These are phyloP conservation scores for Leccinum boreale DNA, from an alignment of 768 basidiomycete genomes.

Conservation along the genomic window DNA sequence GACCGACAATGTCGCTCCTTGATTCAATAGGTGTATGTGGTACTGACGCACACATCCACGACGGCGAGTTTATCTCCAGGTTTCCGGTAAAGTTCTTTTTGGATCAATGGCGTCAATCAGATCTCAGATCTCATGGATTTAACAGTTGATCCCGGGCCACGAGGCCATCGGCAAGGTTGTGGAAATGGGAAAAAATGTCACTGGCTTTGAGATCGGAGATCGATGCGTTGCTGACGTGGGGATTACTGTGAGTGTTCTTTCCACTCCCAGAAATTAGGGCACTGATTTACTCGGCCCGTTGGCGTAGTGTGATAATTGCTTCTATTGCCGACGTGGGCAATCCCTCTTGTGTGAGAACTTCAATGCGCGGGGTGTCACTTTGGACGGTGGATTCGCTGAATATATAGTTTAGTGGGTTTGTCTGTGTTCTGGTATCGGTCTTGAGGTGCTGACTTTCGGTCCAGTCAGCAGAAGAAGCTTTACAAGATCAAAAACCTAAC, in stretches of 20 bases:
- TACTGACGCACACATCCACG: slow-evolving; percentile 63
- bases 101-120: slow-evolving; percentile 19
- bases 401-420: slow-evolving; percentile 74
- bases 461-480: slow-evolving; percentile 66
- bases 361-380: slow-evolving; percentile 72
- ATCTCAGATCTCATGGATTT: slow-evolving; percentile 7
- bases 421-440: background rate
- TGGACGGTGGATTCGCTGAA: slow-evolving; percentile 86
- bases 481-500: slow-evolving; percentile 87
- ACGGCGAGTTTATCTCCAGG: slow-evolving; percentile 63
- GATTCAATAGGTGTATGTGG: slow-evolving; percentile 48
- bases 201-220: slow-evolving; percentile 73
- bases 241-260: slow-evolving; percentile 49
- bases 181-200: slow-evolving; percentile 76
- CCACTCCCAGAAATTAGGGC: background rate
- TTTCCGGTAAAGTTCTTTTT: slow-evolving; percentile 42
- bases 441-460: background rate
- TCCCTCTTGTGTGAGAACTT: slow-evolving; percentile 84
- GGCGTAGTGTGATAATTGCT: slow-evolving; percentile 73
- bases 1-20: background rate
- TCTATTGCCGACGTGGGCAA: slow-evolving; percentile 85
- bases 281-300: slow-evolving; percentile 1
- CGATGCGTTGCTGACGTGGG: slow-evolving; percentile 83
- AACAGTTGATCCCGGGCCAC: slow-evolving; percentile 70
- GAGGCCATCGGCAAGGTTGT: slow-evolving; percentile 73